Conservation (phyloP, 192 early-diverging fungal species). For the Backusella mclennaniae region DNA sequence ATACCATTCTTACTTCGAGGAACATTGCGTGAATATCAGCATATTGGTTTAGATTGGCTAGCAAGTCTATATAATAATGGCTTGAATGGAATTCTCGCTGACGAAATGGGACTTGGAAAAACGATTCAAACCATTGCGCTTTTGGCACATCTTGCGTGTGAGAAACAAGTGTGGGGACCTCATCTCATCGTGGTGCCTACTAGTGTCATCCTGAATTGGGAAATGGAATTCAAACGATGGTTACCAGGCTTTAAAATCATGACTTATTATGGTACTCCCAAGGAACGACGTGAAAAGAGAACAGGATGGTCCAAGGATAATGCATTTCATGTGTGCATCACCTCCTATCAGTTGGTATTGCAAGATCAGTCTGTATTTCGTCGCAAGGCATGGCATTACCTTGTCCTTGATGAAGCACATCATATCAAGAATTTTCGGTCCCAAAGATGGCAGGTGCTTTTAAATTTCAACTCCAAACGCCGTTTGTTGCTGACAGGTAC, state of each 20-base stretch:
- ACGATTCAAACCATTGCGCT: constrained; percentile 68
- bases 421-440: constrained; percentile 79
- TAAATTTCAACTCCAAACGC: constrained; percentile 63
- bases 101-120: constrained; percentile 70
- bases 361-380: constrained; percentile 56
- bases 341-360: constrained; percentile 60
- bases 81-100: constrained; percentile 72
- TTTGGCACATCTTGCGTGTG: constrained; percentile 65
- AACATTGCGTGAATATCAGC: constrained; percentile 83
- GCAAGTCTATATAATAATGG: constrained; percentile 82
- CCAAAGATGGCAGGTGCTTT: constrained; percentile 72
- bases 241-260: constrained; percentile 71
- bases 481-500: constrained; percentile 83
- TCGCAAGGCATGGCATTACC: constrained; percentile 64
- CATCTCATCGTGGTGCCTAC: constrained; percentile 79
- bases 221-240: constrained; percentile 70
- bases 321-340: constrained; percentile 63
- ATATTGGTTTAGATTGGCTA: constrained; percentile 90
- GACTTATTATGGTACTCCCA: constrained; percentile 71
- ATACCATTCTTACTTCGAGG: constrained; percentile 65
- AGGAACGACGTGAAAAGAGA: constrained; percentile 62
- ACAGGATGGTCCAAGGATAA: constrained; percentile 60
- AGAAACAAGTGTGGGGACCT: constrained; percentile 58
- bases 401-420: constrained; percentile 70
- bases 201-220: constrained; percentile 78